A percentile compares a stretch with the other conserved stretches of the same genome.
phyloP scores from a whole-genome alignment of 805 yeast species.

The Candida patagonica region DNA sequence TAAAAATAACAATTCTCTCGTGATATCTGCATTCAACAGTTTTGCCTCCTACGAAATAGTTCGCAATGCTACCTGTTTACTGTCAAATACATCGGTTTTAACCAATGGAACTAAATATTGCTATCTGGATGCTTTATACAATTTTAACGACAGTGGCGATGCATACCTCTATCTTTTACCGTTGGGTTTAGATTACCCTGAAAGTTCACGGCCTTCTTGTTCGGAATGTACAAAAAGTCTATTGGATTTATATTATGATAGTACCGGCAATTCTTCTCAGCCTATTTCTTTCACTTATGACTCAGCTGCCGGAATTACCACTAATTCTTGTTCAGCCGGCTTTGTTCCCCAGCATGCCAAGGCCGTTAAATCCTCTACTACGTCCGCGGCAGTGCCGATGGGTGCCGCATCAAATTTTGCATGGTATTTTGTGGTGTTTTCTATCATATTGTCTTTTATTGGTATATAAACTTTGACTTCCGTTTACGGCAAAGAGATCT shows the following conservation, averaged over 20 bases:
- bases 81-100: background rate
- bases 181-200: slow-evolving; percentile 22
- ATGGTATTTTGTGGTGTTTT: background rate
- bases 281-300: slow-evolving; percentile 23
- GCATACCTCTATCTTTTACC: slow-evolving; percentile 25
- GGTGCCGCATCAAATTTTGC: background rate
- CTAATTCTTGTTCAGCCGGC: slow-evolving; percentile 15
- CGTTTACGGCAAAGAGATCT: no score
- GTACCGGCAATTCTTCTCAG: slow-evolving; percentile 17
- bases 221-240: slow-evolving; percentile 19
- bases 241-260: slow-evolving; percentile 20
- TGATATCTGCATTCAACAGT: slow-evolving; percentile 21
- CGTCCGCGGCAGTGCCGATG: background rate
- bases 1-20: slow-evolving; percentile 21
- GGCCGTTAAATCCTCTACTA: background rate
- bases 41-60: slow-evolving; percentile 22
- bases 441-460: no score
- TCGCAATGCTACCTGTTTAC: slow-evolving; percentile 23
- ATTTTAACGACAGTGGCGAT: slow-evolving; percentile 16
- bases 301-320: slow-evolving; percentile 20
- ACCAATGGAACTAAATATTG: slow-evolving; percentile 18
- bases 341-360: slow-evolving; percentile 5
- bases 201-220: slow-evolving; percentile 16
- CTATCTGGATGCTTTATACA: slow-evolving; percentile 22
- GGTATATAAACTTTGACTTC: no score